Evolutionary conservation across 345 rosid species (phyloP), one percentile per base, ranked within the genome.

Genomic region (Ceriops decandra): DNA sequence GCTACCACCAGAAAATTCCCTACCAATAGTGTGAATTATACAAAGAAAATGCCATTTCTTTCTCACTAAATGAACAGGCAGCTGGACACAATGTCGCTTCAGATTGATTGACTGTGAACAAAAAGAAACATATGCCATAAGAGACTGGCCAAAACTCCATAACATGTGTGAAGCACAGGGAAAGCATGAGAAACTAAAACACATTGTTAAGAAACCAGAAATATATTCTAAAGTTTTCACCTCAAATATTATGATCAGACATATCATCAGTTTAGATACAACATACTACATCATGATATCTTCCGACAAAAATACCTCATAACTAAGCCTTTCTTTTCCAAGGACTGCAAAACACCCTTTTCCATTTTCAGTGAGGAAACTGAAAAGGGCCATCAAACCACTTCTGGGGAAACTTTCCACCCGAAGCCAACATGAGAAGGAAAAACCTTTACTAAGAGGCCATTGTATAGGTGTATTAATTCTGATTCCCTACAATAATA

Each of bases 1-100:
- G 82, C 98, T 93, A 68, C 98, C 97, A 64, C 97, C 98, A 72
- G 97, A 93, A 81, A 93, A 93, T 51, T 97, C 84, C 84, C 98
- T 86, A 71, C 98, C 97, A 62, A 93, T 85, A 68, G 88, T 87
- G 70, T 93, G 97, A 66, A 96, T 90, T 64, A 93, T 38, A 76
- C 97, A 86, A 76, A 93, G 86, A 79, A 88, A 90, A 77, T 93
- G 95, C 97, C 98, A 93, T 76, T 85, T 93, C 80, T 83, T 85
- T 74, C 81, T 79, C 74, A 77, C 80, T 63, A 93, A 72, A 76
- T 82, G 83, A 66, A 86, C 74, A 33, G 78, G 82, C 76, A 87
- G 83, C 68, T 87, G 82, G 77, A 87, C 81, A 66, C 79, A 80
- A 64, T 90, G 92, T 60, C 84, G 83, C 83, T 86, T 93, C 82